Evolutionary conservation across 306 rosid species (phyloP), one percentile per base, ranked within the genome.

Genomic region (Acmispon strigosus): DNA sequence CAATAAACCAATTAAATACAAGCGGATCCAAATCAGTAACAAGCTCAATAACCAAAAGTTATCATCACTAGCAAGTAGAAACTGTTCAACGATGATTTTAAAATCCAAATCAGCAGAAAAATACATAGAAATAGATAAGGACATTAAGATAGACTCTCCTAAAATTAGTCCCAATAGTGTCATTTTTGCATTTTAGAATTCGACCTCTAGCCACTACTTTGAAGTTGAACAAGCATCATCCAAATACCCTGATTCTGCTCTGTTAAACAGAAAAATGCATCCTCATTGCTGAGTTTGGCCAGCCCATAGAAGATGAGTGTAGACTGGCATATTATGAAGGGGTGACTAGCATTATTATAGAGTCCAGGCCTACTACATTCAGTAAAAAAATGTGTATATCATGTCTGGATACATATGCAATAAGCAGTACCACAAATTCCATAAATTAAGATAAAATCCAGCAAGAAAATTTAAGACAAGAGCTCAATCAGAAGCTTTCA

Each of bases 221-320:
- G 74, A n/a, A n/a, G n/a, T n/a, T n/a, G n/a, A 76, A 74, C 62
- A 65, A 74, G 43, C 75, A 48, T 54, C 51, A 66, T 15, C 55
- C 27, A 61, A 36, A 74, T 63, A 77, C 67, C 75, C 59, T 50
- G 84, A 76, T 27, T 73, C 32, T 27, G 32, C 32, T 0, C 32
- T 27, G 32, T 27, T 27, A 27, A 27, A 27, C 32, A 27, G 4
- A 27, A 3, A 27, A 27, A 27, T 4, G 32, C 32, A 27, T 27
- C 86, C 55, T 91, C 92, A 89, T 54, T 80, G 95, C 54, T 86
- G 92, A 43, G 83, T 72, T 74, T 88, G 94, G 74, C 81, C 81
- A 37, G 86, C 67, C 92, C 97, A 90, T 55, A 84, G 7, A 3
- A 78, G 88, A 60, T 18, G 80, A 48, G 68, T 83, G 78, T 86